Conservation (phyloP, 2,329 filamentous ascomycete species). For the Tolypocladium guangdongense region DNA sequence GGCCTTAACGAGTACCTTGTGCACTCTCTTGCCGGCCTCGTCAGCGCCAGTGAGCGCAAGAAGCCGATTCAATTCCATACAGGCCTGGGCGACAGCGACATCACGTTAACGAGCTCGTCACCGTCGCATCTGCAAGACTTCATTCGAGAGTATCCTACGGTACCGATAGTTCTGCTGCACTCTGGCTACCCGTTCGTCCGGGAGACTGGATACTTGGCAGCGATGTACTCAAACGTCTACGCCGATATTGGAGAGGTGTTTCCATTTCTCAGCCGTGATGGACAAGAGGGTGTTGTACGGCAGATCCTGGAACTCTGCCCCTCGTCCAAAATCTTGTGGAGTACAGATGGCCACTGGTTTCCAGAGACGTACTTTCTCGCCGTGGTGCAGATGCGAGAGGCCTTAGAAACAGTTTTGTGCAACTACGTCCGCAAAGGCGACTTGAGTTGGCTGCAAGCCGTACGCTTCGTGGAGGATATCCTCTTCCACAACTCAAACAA, state of each 20-base stretch:
- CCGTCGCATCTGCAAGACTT: conserved; percentile 66
- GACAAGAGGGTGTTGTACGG: conserved; percentile 59
- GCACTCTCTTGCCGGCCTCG: conserved; percentile 47
- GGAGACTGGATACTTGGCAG: conserved; percentile 68
- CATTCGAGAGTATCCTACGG: conserved; percentile 55
- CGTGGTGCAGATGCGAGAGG: conserved; percentile 60
- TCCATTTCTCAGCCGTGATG: conserved; percentile 64
- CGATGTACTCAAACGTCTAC: conserved; percentile 69
- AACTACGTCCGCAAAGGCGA: conserved; percentile 57
- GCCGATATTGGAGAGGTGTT: conserved; percentile 78
- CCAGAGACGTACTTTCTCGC: conserved; percentile 70
- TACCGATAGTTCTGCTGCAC: conserved; percentile 70
- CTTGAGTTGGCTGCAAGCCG: conserved; percentile 49
- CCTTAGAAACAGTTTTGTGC: conserved; percentile 54
- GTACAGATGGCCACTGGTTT: conserved; percentile 69
- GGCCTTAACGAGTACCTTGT: conserved; percentile 62
- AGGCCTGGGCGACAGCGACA: conserved; percentile 70
- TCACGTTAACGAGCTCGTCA: conserved; percentile 57
- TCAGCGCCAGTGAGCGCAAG: conserved; percentile 35
- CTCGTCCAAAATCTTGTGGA: conserved; percentile 66
- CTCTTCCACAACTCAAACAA: conserved; percentile 68
- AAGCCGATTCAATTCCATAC: conserved; percentile 82
- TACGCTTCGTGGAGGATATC: conserved; percentile 52
- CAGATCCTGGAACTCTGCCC: conserved; percentile 68
- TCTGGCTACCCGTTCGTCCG: conserved; percentile 72